Base-by-base conservation (phyloP, 192 early-diverging fungal species). In the Kickxella alabastrina region DNA sequence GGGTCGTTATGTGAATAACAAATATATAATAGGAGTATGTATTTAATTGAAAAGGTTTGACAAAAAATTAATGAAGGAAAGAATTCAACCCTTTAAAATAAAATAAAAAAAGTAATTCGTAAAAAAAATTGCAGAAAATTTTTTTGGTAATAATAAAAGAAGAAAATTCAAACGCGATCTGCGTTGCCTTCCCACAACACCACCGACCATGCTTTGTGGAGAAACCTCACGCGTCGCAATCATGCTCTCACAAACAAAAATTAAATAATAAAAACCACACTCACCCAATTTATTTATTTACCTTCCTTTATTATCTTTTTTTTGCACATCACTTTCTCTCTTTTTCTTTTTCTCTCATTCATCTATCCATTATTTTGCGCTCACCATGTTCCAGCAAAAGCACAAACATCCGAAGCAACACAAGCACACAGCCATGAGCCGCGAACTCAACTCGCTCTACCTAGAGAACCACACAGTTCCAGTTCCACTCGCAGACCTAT, bases 361-460 rank as follows among this genome's bases (percentile, higher is more conserved):
- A 10, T 43, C 26, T 27, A 39, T 51, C 32, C 24, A 38, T n/a
- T 49, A 18, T 31, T 28, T 34, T 22, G 19, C 6, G 24, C 35
- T 47, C 17, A 13, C 18, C 25, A 48, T 48, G 46, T 35, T 48
- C 35, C n/a, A 15, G 7, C 54, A 47, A 41, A 72, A 60, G 45
- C 18, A 57, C 45, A 74, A 66, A 52, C 50, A 61, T n/a, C n/a
- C n/a, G n/a, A n/a, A n/a, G n/a, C n/a, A n/a, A n/a, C n/a, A n/a
- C n/a, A n/a, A n/a, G n/a, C n/a, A n/a, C n/a, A n/a, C n/a, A n/a
- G 63, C 46, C 22, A 50, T 74, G 59, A 74, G 70, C 31, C 70
- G 70, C 19, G 70, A 74, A 41, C 58, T 74, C 15, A 57, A 64
- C 18, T 74, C 70, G 50, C 55, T 74, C 5, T 74, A 66, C 17